These are phyloP conservation scores for Musa acuminata DNA, from an alignment of 176 grass and related monocot species.

Conservation along the genomic window DNA sequence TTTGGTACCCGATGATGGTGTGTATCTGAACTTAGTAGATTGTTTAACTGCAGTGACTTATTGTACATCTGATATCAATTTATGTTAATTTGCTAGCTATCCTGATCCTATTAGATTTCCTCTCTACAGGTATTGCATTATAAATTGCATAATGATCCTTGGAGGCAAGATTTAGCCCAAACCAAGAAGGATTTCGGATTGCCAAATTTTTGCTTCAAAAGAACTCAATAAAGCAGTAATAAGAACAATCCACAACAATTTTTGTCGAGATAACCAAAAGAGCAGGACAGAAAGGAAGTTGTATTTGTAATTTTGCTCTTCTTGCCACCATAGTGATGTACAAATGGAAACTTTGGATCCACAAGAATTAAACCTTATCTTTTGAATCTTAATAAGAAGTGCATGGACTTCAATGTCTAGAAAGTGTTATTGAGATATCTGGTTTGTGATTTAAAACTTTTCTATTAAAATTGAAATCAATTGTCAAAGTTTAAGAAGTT, in stretches of 20 bases:
- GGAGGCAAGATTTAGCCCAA: conserved; percentile 46
- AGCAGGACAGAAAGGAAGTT: too few relatives aligned
- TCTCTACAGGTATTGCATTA: conserved; percentile 68
- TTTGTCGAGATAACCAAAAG: too few relatives aligned
- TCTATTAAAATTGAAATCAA: background rate
- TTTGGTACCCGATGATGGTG: background rate
- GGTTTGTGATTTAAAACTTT: background rate
- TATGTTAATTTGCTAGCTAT: background rate
- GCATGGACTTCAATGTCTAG: too few relatives aligned
- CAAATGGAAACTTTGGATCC: too few relatives aligned
- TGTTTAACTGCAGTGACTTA: background rate
- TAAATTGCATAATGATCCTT: conserved; percentile 92
- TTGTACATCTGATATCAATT: background rate
- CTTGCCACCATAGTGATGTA: too few relatives aligned
- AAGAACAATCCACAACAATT: background rate
- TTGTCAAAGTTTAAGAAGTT: too few relatives aligned
- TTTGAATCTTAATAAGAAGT: background rate
- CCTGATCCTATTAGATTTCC: background rate
- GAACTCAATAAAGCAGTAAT: conserved; percentile 22
- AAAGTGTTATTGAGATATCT: too few relatives aligned
- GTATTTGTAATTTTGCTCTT: too few relatives aligned
- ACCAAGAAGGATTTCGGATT: conserved; percentile 42
- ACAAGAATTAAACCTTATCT: background rate
- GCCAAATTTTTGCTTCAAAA: conserved; percentile 39
- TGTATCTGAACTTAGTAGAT: background rate